A percentile compares a stretch with the other conserved stretches of the same genome.
These are phyloP conservation scores for Lachancea waltii DNA, from an alignment of 805 yeast genomes.

Conservation along the genomic window DNA sequence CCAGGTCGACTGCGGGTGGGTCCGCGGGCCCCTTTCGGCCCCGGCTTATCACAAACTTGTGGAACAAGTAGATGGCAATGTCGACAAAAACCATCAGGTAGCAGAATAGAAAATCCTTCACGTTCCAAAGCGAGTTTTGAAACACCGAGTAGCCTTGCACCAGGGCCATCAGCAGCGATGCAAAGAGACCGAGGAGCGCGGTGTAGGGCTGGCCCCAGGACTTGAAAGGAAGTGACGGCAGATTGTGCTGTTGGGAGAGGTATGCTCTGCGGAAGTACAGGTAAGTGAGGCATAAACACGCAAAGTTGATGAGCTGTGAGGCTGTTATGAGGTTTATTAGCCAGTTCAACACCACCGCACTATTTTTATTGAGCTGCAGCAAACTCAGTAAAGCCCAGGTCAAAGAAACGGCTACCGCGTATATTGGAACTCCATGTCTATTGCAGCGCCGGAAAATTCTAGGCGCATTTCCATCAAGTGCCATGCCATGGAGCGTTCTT, in stretches of 20 bases:
- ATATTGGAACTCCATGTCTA: constrained; percentile 63
- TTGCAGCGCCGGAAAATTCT: constrained; percentile 54
- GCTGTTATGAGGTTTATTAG: constrained; percentile 64
- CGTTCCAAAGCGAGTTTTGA: constrained; percentile 58
- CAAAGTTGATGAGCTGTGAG: constrained; percentile 59
- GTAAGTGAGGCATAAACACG: constrained; percentile 51
- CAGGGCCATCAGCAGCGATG: constrained; percentile 46
- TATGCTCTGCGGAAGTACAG: constrained; percentile 57
- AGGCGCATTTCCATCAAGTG: constrained; percentile 71
- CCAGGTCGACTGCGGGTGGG: constrained; percentile 46
- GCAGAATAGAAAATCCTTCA: constrained; percentile 55
- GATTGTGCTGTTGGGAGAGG: constrained; percentile 41
- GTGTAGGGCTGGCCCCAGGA: constrained; percentile 58
- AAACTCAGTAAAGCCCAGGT: constrained; percentile 62
- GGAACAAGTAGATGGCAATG: constrained; percentile 40
- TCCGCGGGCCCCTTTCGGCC: constrained; percentile 43
- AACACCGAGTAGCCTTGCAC: constrained; percentile 68
- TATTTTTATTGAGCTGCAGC: constrained; percentile 51
- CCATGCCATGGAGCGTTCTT: constrained; percentile 60
- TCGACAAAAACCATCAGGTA: constrained; percentile 66
- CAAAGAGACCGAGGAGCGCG: constrained; percentile 42
- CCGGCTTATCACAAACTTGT: constrained; percentile 40
- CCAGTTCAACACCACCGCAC: constrained; percentile 66
- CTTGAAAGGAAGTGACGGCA: constrained; percentile 40
- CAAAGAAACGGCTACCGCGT: constrained; percentile 44